Conservation (phyloP, 2,329 filamentous ascomycete species). For the Aspergillus terreus region DNA sequence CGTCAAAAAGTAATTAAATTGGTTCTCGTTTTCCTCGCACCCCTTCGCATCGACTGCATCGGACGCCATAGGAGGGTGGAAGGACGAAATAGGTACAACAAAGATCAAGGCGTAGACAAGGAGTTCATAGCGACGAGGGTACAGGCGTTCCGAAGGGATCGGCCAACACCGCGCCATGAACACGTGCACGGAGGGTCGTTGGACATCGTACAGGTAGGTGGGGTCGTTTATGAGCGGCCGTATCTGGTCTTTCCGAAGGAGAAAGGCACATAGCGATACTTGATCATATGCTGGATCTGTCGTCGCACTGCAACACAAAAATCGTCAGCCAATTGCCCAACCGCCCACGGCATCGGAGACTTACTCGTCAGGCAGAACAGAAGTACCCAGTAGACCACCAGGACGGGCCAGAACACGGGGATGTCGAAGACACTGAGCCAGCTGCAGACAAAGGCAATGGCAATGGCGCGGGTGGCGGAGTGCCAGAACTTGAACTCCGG, state of each 20-base stretch:
- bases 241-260: conserved; percentile 86
- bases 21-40: not conserved
- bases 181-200: not conserved
- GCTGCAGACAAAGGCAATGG: conserved; percentile 79
- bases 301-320: conserved; percentile 68
- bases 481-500: conserved; percentile 99
- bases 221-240: conserved; percentile 33
- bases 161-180: not conserved
- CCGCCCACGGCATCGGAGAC: conserved; percentile 35
- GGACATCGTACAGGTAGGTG: not conserved
- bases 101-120: not conserved
- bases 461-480: conserved; percentile 81
- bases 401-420: conserved; percentile 96
- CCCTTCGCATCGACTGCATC: not conserved
- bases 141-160: not conserved
- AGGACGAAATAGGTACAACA: not conserved
- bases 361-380: conserved; percentile 91
- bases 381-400: conserved; percentile 98
- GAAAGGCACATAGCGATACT: conserved; percentile 97
- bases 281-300: conserved; percentile 99
- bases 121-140: not conserved
- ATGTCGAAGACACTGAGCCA: conserved; percentile 96
- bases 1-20: conserved; percentile 1
- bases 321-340: not conserved
- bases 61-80: not conserved